Evolutionary conservation across 345 rosid species (phyloP), one percentile per base, ranked within the genome.

Genomic region (Pugionium cornutum): DNA sequence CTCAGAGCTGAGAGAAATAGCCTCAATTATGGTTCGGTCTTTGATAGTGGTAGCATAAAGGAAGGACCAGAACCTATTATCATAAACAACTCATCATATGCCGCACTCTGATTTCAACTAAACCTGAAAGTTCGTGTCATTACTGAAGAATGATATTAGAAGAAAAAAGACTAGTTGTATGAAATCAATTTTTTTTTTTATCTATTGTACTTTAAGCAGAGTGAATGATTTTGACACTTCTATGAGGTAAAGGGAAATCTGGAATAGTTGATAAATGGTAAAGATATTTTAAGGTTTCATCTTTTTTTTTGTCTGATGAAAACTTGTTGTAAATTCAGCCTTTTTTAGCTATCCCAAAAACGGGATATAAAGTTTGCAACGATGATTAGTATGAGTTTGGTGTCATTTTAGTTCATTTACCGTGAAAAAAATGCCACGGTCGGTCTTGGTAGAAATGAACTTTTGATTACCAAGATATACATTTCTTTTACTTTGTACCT

Each of bases 91-190:
- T 7, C 40, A 3, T 4, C 28, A 7, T 28, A 9, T 44, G 54
- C 9, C 40, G 1, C 4, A 11, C 52, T 32, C 58, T 65, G 35
- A 27, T 43, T 53, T 42, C 44, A 9, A 36, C 68, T 30, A 49
- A 41, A 52, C 41, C 41, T 37, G 48, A 29, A 64, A 37, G 7
- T 10, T 64, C 4, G 34, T 10, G 4, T 64, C 40, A 39, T 64
- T 37, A 61, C 26, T 45, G 11, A 33, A 61, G 46, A 62, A 62
- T 36, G 67, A 27, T 45, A 36, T 37, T 4, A 46, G 53, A 61
- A 0, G 7, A 35, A 27, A 35, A 42, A 4, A 18, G 1, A 28
- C 47, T 39, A 37, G 5, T 3, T 62, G 45, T 18, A 18, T 18
- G 18, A 18, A 18, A 18, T 18, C 18, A 18, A 18, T 18, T 18